These are phyloP conservation scores for Xerocomellus chrysenteron DNA, from an alignment of 768 basidiomycete genomes.

Conservation along the genomic window DNA sequence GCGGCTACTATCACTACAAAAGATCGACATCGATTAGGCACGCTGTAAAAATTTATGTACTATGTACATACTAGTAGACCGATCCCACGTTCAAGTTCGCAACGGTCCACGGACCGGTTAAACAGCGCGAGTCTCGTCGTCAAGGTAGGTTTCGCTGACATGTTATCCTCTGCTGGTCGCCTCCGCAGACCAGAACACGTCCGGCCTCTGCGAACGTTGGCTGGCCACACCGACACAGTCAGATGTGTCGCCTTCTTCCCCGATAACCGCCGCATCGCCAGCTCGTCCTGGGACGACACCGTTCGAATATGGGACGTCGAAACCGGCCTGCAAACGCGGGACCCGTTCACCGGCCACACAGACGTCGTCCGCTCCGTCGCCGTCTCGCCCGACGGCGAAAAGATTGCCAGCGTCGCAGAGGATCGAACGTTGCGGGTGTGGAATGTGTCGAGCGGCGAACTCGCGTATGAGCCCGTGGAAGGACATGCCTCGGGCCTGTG, in stretches of 20 bases:
- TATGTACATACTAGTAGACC: neutral
- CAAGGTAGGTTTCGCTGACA: neutral
- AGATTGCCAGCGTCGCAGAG: slow-evolving; percentile 29
- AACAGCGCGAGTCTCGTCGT: neutral
- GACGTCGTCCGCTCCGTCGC: slow-evolving; percentile 30
- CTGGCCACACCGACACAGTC: slow-evolving; percentile 33
- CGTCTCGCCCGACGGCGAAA: slow-evolving; percentile 29
- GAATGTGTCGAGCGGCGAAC: slow-evolving; percentile 21
- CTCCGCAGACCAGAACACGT: slow-evolving; percentile 25
- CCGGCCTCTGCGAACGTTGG: slow-evolving; percentile 27
- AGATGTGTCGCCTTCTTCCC: slow-evolving; percentile 30
- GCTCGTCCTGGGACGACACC: slow-evolving; percentile 27
- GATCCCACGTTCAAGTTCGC: neutral
- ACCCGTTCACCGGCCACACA: slow-evolving; percentile 27
- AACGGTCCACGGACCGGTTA: neutral
- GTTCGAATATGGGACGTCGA: slow-evolving; percentile 30
- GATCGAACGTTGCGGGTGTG: slow-evolving; percentile 31
- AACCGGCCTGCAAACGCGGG: slow-evolving; percentile 12
- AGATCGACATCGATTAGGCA: too few relatives aligned
- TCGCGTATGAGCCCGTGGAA: slow-evolving; percentile 24
- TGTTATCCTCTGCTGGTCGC: slow-evolving; percentile 25
- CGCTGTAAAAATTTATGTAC: too few relatives aligned
- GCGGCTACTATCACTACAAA: too few relatives aligned
- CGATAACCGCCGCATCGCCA: slow-evolving; percentile 24
- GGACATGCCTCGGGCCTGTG: slow-evolving; percentile 28